Conservation (phyloP, 108 stramenopile genomes). For the Asterionellopsis glacialis region DNA sequence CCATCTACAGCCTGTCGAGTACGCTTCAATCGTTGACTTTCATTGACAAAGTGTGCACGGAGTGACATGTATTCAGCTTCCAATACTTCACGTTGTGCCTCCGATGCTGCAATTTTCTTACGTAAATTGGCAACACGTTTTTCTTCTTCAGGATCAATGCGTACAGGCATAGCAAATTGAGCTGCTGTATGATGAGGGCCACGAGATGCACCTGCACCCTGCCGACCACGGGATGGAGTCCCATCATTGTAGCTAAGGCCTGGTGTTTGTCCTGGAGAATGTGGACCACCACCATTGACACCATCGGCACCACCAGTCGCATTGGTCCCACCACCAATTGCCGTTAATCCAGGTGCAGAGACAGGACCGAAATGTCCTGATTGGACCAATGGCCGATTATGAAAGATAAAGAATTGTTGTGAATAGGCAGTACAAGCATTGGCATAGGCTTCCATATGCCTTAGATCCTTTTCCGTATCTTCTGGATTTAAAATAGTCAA, state of each 20-base stretch:
- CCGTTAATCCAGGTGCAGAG: conserved; percentile 15
- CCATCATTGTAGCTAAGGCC: too few species aligned
- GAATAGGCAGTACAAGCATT: conserved; percentile 63
- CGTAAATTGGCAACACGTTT: conserved; percentile 67
- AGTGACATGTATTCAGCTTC: conserved; percentile 78
- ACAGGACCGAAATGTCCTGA: conserved; percentile 41
- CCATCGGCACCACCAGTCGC: not conserved
- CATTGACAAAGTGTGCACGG: conserved; percentile 74
- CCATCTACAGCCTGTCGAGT: conserved; percentile 35
- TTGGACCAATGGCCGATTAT: conserved; percentile 43
- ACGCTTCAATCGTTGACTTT: conserved; percentile 48
- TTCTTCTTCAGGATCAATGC: conserved; percentile 89
- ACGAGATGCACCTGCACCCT: not conserved
- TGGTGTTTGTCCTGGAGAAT: not conserved
- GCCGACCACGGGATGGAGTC: not conserved
- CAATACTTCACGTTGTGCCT: conserved; percentile 66
- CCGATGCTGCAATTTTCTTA: conserved; percentile 64
- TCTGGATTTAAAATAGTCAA: conserved; percentile 31
- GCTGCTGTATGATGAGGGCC: conserved; percentile 1
- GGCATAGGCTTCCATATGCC: conserved; percentile 79
- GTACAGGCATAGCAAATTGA: conserved; percentile 55
- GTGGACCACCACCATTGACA: not conserved
- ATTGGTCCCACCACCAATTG: not conserved
- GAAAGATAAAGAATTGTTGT: conserved; percentile 67
- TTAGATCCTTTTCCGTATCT: conserved; percentile 72